Evolutionary conservation across 2,329 filamentous ascomycete species (phyloP).

Genomic region (Epichloe hybrida): DNA sequence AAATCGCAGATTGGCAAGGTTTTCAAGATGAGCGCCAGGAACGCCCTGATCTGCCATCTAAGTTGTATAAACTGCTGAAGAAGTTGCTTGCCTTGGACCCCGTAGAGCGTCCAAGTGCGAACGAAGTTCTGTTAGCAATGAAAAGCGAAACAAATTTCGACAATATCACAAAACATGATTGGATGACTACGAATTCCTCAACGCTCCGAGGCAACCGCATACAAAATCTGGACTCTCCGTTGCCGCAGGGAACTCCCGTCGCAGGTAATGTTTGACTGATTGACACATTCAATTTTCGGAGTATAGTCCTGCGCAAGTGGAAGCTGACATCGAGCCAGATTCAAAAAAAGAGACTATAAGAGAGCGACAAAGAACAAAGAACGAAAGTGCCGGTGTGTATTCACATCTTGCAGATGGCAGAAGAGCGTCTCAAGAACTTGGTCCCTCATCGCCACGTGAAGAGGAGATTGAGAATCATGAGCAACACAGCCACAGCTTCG

Average conservation of each 20-base stretch:
- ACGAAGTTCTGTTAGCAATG: slow-evolving; percentile 70
- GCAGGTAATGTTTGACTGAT: slow-evolving; percentile 21
- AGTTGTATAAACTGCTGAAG: slow-evolving; percentile 75
- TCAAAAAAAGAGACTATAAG: slow-evolving; percentile 17
- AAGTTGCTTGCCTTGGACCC: slow-evolving; percentile 68
- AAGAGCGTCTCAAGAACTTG: slow-evolving; percentile 8
- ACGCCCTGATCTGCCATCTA: slow-evolving; percentile 70
- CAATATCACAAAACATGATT: slow-evolving; percentile 23
- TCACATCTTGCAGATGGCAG: slow-evolving; percentile 13
- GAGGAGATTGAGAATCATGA: background rate
- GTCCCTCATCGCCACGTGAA: slow-evolving; percentile 5
- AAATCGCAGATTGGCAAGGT: slow-evolving; percentile 79
- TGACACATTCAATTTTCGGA: background rate
- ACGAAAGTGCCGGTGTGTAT: background rate
- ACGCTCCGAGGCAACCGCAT: slow-evolving; percentile 33
- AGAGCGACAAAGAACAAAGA: slow-evolving; percentile 4
- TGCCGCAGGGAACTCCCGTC: slow-evolving; percentile 33
- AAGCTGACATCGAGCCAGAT: slow-evolving; percentile 12
- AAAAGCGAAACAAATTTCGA: slow-evolving; percentile 48
- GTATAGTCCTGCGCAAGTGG: background rate
- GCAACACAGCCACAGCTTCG: background rate
- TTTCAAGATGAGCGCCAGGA: slow-evolving; percentile 66
- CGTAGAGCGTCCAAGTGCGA: slow-evolving; percentile 64
- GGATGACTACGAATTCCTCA: slow-evolving; percentile 21
- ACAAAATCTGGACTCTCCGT: slow-evolving; percentile 42